Evolutionary conservation across 2,329 filamentous ascomycete genomes (phyloP).

Genomic region (Fusarium kyushuense): DNA sequence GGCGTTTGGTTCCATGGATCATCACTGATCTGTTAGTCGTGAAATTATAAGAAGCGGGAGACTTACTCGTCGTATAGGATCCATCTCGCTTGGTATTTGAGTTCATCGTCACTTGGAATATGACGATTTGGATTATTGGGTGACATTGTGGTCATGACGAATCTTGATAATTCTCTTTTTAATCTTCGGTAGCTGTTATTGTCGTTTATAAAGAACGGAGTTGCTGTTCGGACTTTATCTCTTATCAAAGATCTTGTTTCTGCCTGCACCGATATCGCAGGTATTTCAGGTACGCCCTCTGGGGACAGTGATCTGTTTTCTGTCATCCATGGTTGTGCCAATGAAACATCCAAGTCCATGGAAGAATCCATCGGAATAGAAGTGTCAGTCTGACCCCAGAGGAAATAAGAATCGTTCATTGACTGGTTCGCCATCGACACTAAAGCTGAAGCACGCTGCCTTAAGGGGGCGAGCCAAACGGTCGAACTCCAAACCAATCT

Average conservation of each 20-base stretch:
- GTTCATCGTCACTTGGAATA: conserved; percentile 34
- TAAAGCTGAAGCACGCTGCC: conserved; percentile 20
- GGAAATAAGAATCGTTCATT: conserved; percentile 10
- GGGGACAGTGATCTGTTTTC: conserved; percentile 30
- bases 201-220: conserved; percentile 39
- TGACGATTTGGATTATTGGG: conserved; percentile 37
- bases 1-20: conserved; percentile 44
- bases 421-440: conserved; percentile 6
- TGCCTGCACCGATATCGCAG: conserved; percentile 14
- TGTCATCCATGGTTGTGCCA: conserved; percentile 19
- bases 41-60: rapidly evolving
- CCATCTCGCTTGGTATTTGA: conserved; percentile 38
- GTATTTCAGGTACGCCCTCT: conserved; percentile 11
- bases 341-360: conserved; percentile 22
- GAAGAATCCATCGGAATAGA: conserved; percentile 5
- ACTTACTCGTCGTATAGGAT: conserved; percentile 41
- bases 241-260: conserved; percentile 11
- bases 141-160: conserved; percentile 39
- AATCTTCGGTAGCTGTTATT: conserved; percentile 39
- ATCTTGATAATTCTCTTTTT: conserved; percentile 29
- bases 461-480: conserved; percentile 21
- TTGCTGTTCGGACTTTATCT: conserved; percentile 31
- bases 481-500: conserved; percentile 36
- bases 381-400: conserved; percentile 19
- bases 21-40: conserved; percentile 23